Base-by-base conservation (phyloP, 2,329 filamentous ascomycete genomes). In the Pyrenophora tritici-repentis region DNA sequence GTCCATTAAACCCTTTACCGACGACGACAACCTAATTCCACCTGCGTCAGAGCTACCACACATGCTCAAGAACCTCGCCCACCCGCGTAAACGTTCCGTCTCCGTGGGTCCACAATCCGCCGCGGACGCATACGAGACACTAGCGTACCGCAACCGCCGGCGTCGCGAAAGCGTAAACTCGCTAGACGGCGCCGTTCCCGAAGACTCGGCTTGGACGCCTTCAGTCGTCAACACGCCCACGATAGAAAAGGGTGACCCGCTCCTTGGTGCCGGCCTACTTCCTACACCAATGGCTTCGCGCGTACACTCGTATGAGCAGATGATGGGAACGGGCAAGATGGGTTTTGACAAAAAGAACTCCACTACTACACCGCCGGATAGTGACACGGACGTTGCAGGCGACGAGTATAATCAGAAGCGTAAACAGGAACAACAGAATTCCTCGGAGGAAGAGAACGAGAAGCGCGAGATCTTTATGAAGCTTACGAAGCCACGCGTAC, bases 91-190 rank as follows among this genome's bases (percentile, higher is more conserved):
- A 55, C 84, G 94, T 43, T 88, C 91, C 26, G 85, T 97, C 29
- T 96, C 91, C 5, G 84, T 97, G 45, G 94, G 94, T 0, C 94
- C 94, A 1, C 94, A 97, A 75, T 97, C 92, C 38, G 92, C 92
- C 54, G 94, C 94, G 2, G 94, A 99, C 75, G 94, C 91, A 18
- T 96, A 97, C 75, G 94, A 99, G 77, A 91, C 91, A 16, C 80
- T 99, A 41, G 94, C 93, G 5, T 96, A 96, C 69, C 86, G 93
- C 16, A 91, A 96, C 62, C 83, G 87, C 59, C 79, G 80, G 50
- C 77, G 86, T 47, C 78, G 83, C 43, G 83, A 87, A 63, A 87
- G 84, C 62, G 75, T 80, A 18, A 80, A 78, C n/a, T 77, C 75
- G 6, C 53, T 58, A 16, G 72, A 68, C 49, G 70, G 61, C 24